Evolutionary conservation across 2,329 filamentous ascomycete genomes (phyloP), one percentile per base, ranked within the genome.

Genomic region (Colletotrichum spinosum): DNA sequence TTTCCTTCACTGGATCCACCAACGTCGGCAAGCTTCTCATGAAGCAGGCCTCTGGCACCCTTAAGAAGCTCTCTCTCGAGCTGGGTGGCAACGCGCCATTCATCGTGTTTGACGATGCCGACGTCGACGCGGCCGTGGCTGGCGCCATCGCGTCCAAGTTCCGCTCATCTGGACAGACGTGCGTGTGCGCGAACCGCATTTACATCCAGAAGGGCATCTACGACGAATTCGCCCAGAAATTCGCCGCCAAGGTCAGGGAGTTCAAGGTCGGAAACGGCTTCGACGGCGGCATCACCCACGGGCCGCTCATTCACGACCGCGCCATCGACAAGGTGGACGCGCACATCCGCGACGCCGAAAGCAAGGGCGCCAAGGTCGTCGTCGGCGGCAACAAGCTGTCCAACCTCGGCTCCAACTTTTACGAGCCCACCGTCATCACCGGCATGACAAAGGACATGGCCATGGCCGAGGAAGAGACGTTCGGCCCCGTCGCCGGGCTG

Each of bases 21-120:
- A 78, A 74, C 49, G 88, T 91, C 42, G 89, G 89, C 38, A 90
- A 90, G 76, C 83, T 90, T 7, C 87, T 99, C 59, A 97, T 97
- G 94, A 92, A 92, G 81, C 94, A 97, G 79, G 90, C 91, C 10
- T 88, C 94, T 0, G 86, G 87, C 45, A 97, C 94, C 0, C 81
- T 97, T 70, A 98, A 98, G 86, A 86, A 89, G 70, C 76, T 90
- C 45, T 96, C 92, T 0, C 92, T 97, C 77, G 95, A 98, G 77
- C 90, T 98, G 1, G 95, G 95, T 59, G 96, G 95, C 52, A 98
- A 98, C 76, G 92, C 95, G 0, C 95, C 95, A 1, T 97, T 97
- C 76, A 97, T 98, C 70, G 93, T 98, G 39, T 98, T 98, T 74
- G 94, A 98, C 73, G 95, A 98, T 73, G 92, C 95, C 17, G 93